Evolutionary conservation across 352 stramenopile genomes (phyloP).

Genomic region (Pythium scleroteichum): DNA sequence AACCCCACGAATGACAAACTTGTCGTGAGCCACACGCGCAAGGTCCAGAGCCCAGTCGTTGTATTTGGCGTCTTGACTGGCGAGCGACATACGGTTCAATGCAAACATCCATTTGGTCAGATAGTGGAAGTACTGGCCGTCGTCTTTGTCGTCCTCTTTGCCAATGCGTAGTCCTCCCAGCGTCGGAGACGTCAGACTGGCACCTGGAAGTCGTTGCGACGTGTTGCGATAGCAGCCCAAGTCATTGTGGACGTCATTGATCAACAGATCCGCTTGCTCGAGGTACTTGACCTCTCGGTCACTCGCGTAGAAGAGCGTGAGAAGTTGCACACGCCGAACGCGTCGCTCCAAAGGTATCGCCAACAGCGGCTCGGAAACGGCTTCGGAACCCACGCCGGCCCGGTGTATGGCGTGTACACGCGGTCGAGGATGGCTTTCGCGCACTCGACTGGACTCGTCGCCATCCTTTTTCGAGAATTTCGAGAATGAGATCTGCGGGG

Average conservation of each 20-base stretch:
- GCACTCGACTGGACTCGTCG: constrained; percentile 1
- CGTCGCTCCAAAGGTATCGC: constrained; percentile 41
- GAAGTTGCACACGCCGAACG: constrained; percentile 37
- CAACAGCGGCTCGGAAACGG: constrained; percentile 22
- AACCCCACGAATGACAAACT: constrained; percentile 31
- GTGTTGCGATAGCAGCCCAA: constrained; percentile 31
- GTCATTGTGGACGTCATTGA: constrained; percentile 29
- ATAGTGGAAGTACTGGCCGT: constrained; percentile 46
- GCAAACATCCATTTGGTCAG: constrained; percentile 48
- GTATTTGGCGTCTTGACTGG: constrained; percentile 18
- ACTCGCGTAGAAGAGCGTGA: constrained; percentile 27
- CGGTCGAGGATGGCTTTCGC: constrained; percentile 27
- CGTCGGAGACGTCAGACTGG: constrained; percentile 14
- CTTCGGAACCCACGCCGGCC: constrained; percentile 24
- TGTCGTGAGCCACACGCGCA: constrained; percentile 19
- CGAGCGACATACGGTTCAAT: constrained; percentile 30
- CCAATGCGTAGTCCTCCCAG: constrained; percentile 35
- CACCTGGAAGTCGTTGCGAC: constrained; percentile 13
- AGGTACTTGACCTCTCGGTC: constrained; percentile 16
- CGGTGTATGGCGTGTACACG: constrained; percentile 33
- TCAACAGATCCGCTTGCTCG: constrained; percentile 31
- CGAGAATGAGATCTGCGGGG: constrained; percentile 10
- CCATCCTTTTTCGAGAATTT: constrained; percentile 17
- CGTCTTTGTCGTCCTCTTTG: constrained; percentile 32
- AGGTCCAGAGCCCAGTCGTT: constrained; percentile 30